These are phyloP conservation scores for Calonectria montana DNA, from an alignment of 2,329 filamentous ascomycete genomes.

Conservation along the genomic window DNA sequence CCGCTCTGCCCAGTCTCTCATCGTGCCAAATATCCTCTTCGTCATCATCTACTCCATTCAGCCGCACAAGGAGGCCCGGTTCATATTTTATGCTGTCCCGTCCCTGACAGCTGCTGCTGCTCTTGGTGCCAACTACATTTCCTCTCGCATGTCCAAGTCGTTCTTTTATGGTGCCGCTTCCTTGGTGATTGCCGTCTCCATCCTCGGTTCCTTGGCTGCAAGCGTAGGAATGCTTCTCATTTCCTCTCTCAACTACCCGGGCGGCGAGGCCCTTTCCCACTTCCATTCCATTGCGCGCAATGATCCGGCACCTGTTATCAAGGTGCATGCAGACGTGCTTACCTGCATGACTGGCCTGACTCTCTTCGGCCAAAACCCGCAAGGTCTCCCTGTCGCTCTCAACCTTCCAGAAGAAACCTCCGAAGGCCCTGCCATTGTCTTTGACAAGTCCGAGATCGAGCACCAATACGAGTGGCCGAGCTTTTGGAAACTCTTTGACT, in stretches of 20 bases:
- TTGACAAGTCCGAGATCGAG: constrained; percentile 71
- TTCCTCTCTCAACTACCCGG: constrained; percentile 93
- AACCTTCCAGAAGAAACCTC: constrained; percentile 29
- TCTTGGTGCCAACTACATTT: constrained; percentile 78
- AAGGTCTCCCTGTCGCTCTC: constrained; percentile 50
- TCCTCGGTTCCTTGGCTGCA: constrained; percentile 68
- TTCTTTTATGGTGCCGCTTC: constrained; percentile 65
- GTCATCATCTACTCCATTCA: constrained; percentile 85
- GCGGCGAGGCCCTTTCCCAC: constrained; percentile 78
- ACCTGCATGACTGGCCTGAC: constrained; percentile 79
- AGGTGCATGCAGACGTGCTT: constrained; percentile 72
- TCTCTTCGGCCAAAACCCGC: constrained; percentile 68
- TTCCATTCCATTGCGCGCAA: constrained; percentile 54
- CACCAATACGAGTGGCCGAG: constrained; percentile 54
- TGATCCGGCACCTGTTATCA: constrained; percentile 43
- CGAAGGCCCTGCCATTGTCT: constrained; percentile 49
- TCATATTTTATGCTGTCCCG: constrained; percentile 90
- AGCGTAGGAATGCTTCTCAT: constrained; percentile 78
- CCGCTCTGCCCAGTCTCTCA: constrained; percentile 58
- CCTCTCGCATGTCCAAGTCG: constrained; percentile 72
- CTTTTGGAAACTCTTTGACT: constrained; percentile 76
- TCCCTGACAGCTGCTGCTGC: constrained; percentile 82
- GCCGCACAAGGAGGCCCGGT: constrained; percentile 96
- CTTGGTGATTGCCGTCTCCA: constrained; percentile 67
- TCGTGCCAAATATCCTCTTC: constrained; percentile 78